Evolutionary conservation across 2,329 filamentous ascomycete species (phyloP), one percentile per base, ranked within the genome.

Genomic region (Thielaviopsis euricoi): DNA sequence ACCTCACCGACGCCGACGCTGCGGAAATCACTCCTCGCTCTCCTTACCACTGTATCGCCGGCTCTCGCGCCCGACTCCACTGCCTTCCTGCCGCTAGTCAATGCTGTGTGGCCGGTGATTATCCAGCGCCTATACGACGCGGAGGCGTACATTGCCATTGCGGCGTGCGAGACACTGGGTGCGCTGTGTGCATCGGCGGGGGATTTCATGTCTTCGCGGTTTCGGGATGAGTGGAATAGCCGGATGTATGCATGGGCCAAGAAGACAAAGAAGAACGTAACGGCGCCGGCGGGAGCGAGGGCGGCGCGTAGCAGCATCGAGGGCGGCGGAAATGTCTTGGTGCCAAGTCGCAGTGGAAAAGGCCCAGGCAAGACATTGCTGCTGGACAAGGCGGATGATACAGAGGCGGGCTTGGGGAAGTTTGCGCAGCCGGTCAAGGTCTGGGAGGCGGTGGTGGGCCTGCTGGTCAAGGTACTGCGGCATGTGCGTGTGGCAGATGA

Each of bases 71-170:
- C 75, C 3, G 83, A 96, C 63, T 86, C 95, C 66, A 83, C 90
- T 61, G 81, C 82, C 0, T 96, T 95, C 67, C 72, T 98, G 1
- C 93, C 93, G 0, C 76, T 97, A 0, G 82, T 97, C 64, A 93
- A 97, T 69, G 84, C 86, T 2, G 74, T 97, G 7, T 98, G 91
- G 91, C 89, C 90, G 0, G 85, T 94, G 6, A 73, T 95, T 5
- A 72, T 85, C 1, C 74, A 76, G n/a, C 76, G 83, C 23, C 73
- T 89, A 6, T 79, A 82, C 62, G 86, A 89, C 62, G 62, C 71
- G 3, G 83, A 89, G 67, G 72, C 80, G 0, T 86, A 82, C 65
- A 79, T 96, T 10, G 78, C 79, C 2, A 77, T 85, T 9, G 80
- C 83, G 17, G 83, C 89, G 6, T 82, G 88, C 60, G 76, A 82